Conservation (phyloP, 306 rosid genomes). For the Cicer yamashitae region DNA sequence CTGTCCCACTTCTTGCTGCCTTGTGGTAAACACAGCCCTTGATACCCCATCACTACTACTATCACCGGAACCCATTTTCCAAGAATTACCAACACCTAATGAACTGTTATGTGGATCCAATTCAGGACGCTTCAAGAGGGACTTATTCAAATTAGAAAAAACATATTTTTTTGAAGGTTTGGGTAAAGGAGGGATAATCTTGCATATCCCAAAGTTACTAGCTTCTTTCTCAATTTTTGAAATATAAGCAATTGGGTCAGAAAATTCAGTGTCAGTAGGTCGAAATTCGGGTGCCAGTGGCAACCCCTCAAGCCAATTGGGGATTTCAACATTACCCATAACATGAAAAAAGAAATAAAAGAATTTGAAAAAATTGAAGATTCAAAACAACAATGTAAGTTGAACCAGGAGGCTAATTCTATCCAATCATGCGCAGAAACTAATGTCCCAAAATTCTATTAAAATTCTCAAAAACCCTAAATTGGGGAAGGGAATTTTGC, state of each 20-base stretch:
- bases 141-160: conserved; percentile 75
- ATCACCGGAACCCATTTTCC: conserved; percentile 51
- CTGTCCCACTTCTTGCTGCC: conserved; percentile 96
- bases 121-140: conserved; percentile 79
- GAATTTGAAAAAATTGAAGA: conserved; percentile 28
- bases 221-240: conserved; percentile 98
- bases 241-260: conserved; percentile 97
- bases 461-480: conserved; percentile 67
- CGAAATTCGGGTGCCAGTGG: conserved; percentile 96
- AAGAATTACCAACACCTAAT: conserved; percentile 43
- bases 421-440: conserved; percentile 47
- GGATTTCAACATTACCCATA: conserved; percentile 88
- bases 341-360: conserved; percentile 33
- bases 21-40: conserved; percentile 89
- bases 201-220: conserved; percentile 86
- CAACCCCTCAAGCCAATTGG: conserved; percentile 83
- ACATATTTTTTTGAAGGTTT: conserved; percentile 89
- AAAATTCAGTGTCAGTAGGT: conserved; percentile 93
- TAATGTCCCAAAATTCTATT: neutral
- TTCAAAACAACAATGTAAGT: conserved; percentile 47
- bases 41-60: conserved; percentile 57
- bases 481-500: conserved; percentile 42
- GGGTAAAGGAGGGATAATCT: conserved; percentile 92
- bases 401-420: conserved; percentile 41
- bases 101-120: conserved; percentile 53